phyloP scores from a whole-genome alignment of 2,329 filamentous ascomycete species.

The Neofusicoccum laricinum region DNA sequence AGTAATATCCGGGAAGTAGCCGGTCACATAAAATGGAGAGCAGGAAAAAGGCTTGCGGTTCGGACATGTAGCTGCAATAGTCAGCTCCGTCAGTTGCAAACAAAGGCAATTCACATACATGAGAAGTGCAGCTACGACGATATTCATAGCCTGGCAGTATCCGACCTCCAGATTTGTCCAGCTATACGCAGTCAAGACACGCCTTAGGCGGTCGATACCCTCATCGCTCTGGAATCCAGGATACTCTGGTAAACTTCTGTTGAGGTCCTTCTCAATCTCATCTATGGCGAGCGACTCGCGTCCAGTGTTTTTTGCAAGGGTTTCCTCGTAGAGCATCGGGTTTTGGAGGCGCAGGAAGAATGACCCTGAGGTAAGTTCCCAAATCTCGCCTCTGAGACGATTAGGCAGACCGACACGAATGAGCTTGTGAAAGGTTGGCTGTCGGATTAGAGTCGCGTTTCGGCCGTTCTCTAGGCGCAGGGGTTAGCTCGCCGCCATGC shows the following conservation, averaged over 20 bases:
- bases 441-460: constrained; percentile 86
- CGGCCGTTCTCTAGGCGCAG: constrained; percentile 72
- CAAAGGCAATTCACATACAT: constrained; percentile 55
- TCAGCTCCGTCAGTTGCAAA: constrained; percentile 25
- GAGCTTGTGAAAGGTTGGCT: constrained; percentile 96
- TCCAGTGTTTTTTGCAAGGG: constrained; percentile 76
- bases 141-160: constrained; percentile 99
- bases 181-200: constrained; percentile 94
- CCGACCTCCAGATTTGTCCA: constrained; percentile 95
- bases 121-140: constrained; percentile 92
- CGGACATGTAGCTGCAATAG: constrained; percentile 75
- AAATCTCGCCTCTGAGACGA: constrained; percentile 86
- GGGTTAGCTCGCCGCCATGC: not conserved
- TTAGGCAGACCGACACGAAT: constrained; percentile 95
- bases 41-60: constrained; percentile 91
- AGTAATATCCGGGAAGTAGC: constrained; percentile 93
- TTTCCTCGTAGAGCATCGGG: constrained; percentile 80
- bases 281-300: constrained; percentile 92
- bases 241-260: constrained; percentile 94
- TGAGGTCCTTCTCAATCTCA: constrained; percentile 98
- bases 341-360: constrained; percentile 84
- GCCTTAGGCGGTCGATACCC: constrained; percentile 82
- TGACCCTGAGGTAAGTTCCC: constrained; percentile 92
- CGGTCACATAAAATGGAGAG: constrained; percentile 90
- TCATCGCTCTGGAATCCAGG: constrained; percentile 96